These are phyloP conservation scores for Tardiomyces digboiensis DNA, from an alignment of 1,139 yeast genomes.

Conservation along the genomic window DNA sequence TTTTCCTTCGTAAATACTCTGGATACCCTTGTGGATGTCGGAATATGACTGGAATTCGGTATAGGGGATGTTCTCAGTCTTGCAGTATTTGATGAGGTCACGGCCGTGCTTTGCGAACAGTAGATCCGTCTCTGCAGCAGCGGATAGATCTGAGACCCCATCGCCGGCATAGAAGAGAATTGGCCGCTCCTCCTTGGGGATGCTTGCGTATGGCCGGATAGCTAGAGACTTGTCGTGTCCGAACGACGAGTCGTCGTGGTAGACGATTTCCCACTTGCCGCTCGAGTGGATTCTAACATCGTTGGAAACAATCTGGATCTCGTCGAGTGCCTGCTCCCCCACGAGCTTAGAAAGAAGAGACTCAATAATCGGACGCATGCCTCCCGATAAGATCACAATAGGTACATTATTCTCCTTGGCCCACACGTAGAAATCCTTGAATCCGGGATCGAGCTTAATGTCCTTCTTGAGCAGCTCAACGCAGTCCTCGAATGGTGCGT, in stretches of 20 bases:
- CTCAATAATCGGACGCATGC: conserved; percentile 86
- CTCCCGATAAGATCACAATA: conserved; percentile 69
- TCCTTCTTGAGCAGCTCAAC: conserved; percentile 42
- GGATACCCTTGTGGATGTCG: conserved; percentile 55
- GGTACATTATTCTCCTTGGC: conserved; percentile 64
- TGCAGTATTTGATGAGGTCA: conserved; percentile 80
- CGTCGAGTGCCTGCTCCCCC: conserved; percentile 62
- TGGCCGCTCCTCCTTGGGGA: conserved; percentile 35
- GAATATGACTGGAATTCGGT: conserved; percentile 68
- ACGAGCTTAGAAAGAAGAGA: conserved; percentile 66
- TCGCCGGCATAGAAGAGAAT: conserved; percentile 88
- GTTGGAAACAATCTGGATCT: conserved; percentile 77
- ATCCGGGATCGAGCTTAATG: conserved; percentile 83
- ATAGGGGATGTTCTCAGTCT: conserved; percentile 71
- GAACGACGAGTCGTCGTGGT: conserved; percentile 74
- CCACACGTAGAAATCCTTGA: conserved; percentile 73
- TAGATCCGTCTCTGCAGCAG: conserved; percentile 91
- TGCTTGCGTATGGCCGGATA: conserved; percentile 52
- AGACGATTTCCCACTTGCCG: conserved; percentile 73
- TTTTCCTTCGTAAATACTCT: conserved; percentile 36
- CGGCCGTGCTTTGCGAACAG: conserved; percentile 90
- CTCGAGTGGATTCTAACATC: conserved; percentile 51
- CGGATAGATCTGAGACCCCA: conserved; percentile 91
- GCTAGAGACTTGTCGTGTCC: conserved; percentile 94
- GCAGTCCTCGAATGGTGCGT: conserved; percentile 75